Evolutionary conservation across 2,329 filamentous ascomycete genomes (phyloP), one percentile per base, ranked within the genome.

Genomic region (Atkinsonella hypoxylon): DNA sequence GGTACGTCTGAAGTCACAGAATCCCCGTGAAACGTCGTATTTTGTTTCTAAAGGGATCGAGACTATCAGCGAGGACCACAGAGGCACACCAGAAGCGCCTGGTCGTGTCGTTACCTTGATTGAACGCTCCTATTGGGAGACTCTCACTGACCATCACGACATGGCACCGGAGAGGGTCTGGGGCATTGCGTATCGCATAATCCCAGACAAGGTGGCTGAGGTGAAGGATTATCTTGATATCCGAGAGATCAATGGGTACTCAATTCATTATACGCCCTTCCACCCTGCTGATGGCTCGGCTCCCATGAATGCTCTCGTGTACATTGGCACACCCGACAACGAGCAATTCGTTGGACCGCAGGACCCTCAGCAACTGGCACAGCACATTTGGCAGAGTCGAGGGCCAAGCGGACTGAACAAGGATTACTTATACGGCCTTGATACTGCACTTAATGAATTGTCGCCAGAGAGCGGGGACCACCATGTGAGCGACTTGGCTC

Each of bases 241-340:
- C 57, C 84, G 93, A 44, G 93, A 98, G 69, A 95, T 97, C 63
- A 95, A 97, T 70, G 93, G 93, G 26, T 98, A 98, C 69, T 87
- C 83, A 49, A 94, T 95, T 57, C 90, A 96, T 68, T 88, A 89
- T 67, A 88, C 89, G 30, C 81, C 85, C 0, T 96, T 97, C 66
- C 75, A 90, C 59, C 60, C 67, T n/a, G 63, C 67, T 41, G 66
- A 71, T 55, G 62, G 62, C 26, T 61, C 64, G 13, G 51, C 62
- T 4, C 58, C 67, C 18, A 76, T 81, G 59, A 67, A 64, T 49
- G 75, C 77, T 53, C 78, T 96, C 55, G 88, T 95, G 1, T 98
- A 98, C 67, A 97, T 98, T 62, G 93, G 93, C 20, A 86, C 94
- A 2, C 93, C 93, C 0, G 81, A 85, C 44, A 98, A 98, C 62